A percentile compares a stretch with the other conserved stretches of the same genome.
phyloP scores from a whole-genome alignment of 768 basidiomycete species.

The Serendipita indica region DNA sequence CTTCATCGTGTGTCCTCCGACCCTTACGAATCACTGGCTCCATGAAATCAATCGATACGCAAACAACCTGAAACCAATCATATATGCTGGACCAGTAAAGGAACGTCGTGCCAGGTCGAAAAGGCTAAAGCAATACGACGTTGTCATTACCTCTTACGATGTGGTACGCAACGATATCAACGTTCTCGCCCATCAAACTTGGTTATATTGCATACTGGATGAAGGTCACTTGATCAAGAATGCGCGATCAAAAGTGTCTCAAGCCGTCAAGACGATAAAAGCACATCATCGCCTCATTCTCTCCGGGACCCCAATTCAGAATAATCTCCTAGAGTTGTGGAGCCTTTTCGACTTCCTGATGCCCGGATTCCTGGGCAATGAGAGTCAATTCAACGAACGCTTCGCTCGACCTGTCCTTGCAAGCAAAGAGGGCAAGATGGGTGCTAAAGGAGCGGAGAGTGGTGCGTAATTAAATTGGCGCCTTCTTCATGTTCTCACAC shows the following conservation, averaged over 20 bases:
- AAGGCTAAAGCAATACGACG: constrained; percentile 56
- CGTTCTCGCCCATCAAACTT: constrained; percentile 55
- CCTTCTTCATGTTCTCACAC: not conserved
- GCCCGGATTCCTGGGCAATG: constrained; percentile 98
- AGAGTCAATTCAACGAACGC: constrained; percentile 83
- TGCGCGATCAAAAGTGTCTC: constrained; percentile 92
- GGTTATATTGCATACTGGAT: constrained; percentile 94
- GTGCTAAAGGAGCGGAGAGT: constrained; percentile 80
- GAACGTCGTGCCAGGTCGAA: constrained; percentile 59
- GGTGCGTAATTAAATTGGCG: constrained; percentile 54
- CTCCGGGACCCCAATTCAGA: constrained; percentile 97
- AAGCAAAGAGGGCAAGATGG: constrained; percentile 78
- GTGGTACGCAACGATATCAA: constrained; percentile 88
- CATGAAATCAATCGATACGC: constrained; percentile 93
- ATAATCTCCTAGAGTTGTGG: constrained; percentile 97
- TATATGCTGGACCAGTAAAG: constrained; percentile 77
- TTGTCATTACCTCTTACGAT: constrained; percentile 97
- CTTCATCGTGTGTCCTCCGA: constrained; percentile 91
- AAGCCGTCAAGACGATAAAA: constrained; percentile 80
- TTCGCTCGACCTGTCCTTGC: constrained; percentile 93
- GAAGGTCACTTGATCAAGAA: constrained; percentile 99
- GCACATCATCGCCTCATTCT: constrained; percentile 90
- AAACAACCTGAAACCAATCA: constrained; percentile 64
- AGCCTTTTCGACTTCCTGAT: constrained; percentile 98
- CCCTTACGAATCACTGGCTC: constrained; percentile 97